Base-by-base conservation (phyloP, 768 basidiomycete genomes). In the Rhodotorula babjevae region DNA sequence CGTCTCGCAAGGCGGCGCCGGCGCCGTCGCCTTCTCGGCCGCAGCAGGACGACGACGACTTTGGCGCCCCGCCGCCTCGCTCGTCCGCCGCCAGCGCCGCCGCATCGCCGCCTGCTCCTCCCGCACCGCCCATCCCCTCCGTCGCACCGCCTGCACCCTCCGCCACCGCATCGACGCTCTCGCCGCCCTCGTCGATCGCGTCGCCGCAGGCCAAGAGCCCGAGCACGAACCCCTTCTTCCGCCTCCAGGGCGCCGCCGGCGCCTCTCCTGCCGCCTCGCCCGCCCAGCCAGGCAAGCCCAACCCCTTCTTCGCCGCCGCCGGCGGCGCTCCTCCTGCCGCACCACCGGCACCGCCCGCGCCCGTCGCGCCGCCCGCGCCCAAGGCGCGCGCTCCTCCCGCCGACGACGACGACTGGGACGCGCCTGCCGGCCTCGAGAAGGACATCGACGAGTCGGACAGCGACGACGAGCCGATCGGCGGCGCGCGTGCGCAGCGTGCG, bases 171-270 rank as follows among this genome's bases (percentile, higher is more conserved):
- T 25, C 80, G 29, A 68, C 79, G 18, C 61, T 79, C 21, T n/a
- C 71, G 65, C 60, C 47, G 68, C 70, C 29, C 69, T 71, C 29
- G 75, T 79, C n/a, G 78, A 78, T 44, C 63, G 50, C 57, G 42
- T 46, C 72, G 16, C 44, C 72, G 16, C 14, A 18, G 44, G 73
- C 81, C 84, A 86, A 52, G 87, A 87, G 65, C 76, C 83, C 87
- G 10, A 84, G 83, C 63, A 91, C 87, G 16, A 93, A 93, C 80
- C 92, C 92, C 0, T 94, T 94, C 80, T 90, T 86, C 80, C 85
- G 86, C 21, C 76, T 92, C 55, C 85, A 83, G 19, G 81, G 82
- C n/a, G 25, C 27, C 9, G 36, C 5, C 36, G 44, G 16, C 9
- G 77, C 78, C 0, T 72, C 50, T 9, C 23, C 82, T 64, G 53